Base-by-base conservation (phyloP, 768 basidiomycete species). In the Hericium erinaceus region DNA sequence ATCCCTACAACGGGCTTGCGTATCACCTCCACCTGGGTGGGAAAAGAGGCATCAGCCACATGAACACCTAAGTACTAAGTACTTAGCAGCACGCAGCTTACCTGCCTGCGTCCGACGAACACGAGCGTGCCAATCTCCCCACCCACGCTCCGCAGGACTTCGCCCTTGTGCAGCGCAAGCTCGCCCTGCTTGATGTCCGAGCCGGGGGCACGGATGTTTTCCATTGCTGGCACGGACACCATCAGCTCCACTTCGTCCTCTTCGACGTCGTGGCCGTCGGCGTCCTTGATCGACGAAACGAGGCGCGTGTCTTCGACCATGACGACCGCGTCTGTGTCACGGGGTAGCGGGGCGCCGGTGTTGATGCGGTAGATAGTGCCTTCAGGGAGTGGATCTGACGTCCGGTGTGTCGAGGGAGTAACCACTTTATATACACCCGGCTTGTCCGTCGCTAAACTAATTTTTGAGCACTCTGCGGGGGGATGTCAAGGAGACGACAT, bases 291-390 rank as follows among this genome's bases (percentile, higher is more conserved):
- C 1, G 80, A 78, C 2, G 81, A 81, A n/a, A 82, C 74, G 7
- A 95, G 76, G 57, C 81, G 79, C 0, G 92, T 95, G 67, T 95
- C 92, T 71, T 95, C 92, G 18, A 95, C 92, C 92, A 94, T 95
- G 69, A 95, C 84, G 2, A 93, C 85, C 0, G 89, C 74, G 66
- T 94, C 85, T 7, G 85, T 70, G 4, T 88, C 91, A 0, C 71
- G 67, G 2, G 92, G 92, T 2, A 95, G 72, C 0, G 90, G 88
- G 0, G 81, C 87, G 6, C 92, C 92, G 0, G 92, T 95, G 70
- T 93, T 94, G 68, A 95, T 80, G 48, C 92, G 84, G 68, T 82
- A 89, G 40, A 81, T 70, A 18, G 73, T 66, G 9, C 82, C 74
- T 0, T 67, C 58, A 22, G 85, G 83, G 3, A 88, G 65, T 12